phyloP scores from a whole-genome alignment of 2,329 filamentous ascomycete species.

The Curvularia verruculosa region DNA sequence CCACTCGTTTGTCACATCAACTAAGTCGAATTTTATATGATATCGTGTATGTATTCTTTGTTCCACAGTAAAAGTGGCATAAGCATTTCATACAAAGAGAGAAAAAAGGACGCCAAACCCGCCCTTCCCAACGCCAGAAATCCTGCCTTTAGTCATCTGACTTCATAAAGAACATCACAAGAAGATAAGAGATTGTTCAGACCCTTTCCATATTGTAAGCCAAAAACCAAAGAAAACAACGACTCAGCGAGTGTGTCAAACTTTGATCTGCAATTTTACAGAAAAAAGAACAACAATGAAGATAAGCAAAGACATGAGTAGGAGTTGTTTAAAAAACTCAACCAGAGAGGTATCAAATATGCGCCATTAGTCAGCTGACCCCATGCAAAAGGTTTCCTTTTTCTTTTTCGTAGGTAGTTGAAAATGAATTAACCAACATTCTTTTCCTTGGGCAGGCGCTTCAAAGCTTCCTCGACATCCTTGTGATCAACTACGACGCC shows the following conservation, averaged over 20 bases:
- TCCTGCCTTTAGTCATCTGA: background rate
- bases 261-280: background rate
- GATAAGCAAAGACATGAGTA: background rate
- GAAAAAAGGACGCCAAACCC: background rate
- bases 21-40: background rate
- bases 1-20: no score
- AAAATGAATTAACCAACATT: slow-evolving; percentile 6
- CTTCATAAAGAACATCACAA: background rate
- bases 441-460: slow-evolving; percentile 50
- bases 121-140: background rate
- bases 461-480: slow-evolving; percentile 74
- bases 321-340: background rate
- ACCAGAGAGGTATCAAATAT: slow-evolving; percentile 2
- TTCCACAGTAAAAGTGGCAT: background rate
- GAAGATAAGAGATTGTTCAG: background rate
- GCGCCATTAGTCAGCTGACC: slow-evolving; percentile 6
- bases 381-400: slow-evolving; percentile 7
- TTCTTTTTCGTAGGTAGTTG: background rate
- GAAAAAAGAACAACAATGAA: background rate
- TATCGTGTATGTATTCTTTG: background rate
- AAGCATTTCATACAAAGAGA: background rate
- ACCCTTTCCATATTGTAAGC: background rate
- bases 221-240: background rate
- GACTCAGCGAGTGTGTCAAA: background rate
- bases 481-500: slow-evolving; percentile 88